Evolutionary conservation across 108 stramenopile genomes (phyloP).

Genomic region (Fragilariopsis cylindrus): DNA sequence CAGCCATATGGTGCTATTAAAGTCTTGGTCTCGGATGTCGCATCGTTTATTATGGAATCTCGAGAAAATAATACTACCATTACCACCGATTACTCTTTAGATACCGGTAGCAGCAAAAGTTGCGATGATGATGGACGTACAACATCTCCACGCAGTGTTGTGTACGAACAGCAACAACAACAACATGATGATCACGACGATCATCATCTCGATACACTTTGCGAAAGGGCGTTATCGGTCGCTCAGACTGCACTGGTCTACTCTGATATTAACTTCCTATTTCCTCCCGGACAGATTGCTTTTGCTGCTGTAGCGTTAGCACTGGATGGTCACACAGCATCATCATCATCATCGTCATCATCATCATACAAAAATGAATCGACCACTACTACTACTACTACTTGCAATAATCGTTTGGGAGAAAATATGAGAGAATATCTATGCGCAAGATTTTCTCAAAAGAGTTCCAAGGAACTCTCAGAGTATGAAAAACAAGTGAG

Average conservation of each 20-base stretch:
- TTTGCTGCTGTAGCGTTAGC: constrained; percentile 52
- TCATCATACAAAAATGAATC: constrained; percentile 12
- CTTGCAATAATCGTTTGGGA: constrained; percentile 17
- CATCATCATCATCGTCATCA: not conserved
- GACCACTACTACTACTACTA: not conserved
- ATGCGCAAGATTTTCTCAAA: constrained; percentile 30
- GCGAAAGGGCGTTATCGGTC: constrained; percentile 38
- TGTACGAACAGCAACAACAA: not conserved
- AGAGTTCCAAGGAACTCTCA: constrained; percentile 24
- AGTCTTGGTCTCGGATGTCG: constrained; percentile 25
- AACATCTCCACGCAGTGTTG: not conserved
- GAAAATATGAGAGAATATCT: constrained; percentile 35
- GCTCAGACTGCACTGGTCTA: constrained; percentile 44
- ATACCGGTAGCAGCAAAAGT: not conserved
- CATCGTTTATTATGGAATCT: constrained; percentile 7
- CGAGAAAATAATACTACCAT: not conserved
- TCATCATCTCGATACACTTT: constrained; percentile 17
- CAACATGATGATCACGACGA: not conserved
- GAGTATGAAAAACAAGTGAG: constrained; percentile 35
- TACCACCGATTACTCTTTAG: not conserved
- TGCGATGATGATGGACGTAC: not conserved
- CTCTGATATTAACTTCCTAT: constrained; percentile 51
- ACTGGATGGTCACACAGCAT: constrained; percentile 22
- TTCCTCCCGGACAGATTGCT: constrained; percentile 49
- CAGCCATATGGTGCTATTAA: constrained; percentile 47